Evolutionary conservation across 2,329 filamentous ascomycete species (phyloP), one percentile per base, ranked within the genome.

Genomic region (Trichoderma koningiopsis): DNA sequence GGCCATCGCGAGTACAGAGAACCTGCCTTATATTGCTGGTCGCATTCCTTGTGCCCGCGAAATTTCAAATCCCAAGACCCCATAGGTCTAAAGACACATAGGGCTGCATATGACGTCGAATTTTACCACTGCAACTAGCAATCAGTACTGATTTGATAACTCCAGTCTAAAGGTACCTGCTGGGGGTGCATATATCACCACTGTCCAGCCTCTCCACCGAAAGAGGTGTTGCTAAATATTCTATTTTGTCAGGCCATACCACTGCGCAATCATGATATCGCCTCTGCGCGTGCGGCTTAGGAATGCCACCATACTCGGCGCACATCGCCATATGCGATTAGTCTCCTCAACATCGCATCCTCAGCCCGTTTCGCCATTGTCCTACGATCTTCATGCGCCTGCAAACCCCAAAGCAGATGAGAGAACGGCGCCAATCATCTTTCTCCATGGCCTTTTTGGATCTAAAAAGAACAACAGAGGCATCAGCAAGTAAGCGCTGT

Each of bases 391-490:
- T 55, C 89, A 93, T 76, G 82, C 87, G 75, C 88, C 91, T 1
- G 74, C 81, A 1, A 83, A 83, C 61, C 74, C 75, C 7, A 72
- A 68, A 53, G 78, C 79, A 2, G 78, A 80, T 31, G 76, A 79
- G 67, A 78, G 83, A 75, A 77, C 79, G 70, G 80, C 82, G 49
- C 92, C 94, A 2, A 93, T 98, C 72, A 81, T 98, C 71, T 92
- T 98, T 73, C 88, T 98, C 76, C 95, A 98, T 78, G 95, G 96
- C 1, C 85, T 98, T 13, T 97, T 98, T 76, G 95, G 95, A 24
- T 97, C 93, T 47, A 97, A 96, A 83, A 94, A 93, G 83, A 98
- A 98, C 79, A 97, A 97, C 78, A 86, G 94, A 79, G 92, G 87
- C 76, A 96, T 98, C 72, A 96, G 94, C 91, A 97, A 94, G 95